Base-by-base conservation (phyloP, 805 yeast species). In the Saturnispora bothae region DNA sequence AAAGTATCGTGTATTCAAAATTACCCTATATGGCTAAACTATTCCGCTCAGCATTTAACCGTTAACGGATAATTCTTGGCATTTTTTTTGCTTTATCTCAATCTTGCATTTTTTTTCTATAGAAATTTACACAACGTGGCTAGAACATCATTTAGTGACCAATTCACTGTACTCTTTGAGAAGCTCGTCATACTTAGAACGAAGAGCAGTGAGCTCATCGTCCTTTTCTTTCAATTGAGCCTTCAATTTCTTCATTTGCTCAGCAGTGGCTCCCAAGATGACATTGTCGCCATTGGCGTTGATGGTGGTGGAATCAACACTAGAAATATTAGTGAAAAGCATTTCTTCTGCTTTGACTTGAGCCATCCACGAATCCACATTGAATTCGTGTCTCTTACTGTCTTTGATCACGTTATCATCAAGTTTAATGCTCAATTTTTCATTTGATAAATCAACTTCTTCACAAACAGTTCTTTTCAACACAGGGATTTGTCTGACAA, bases 391-490 rank as follows among this genome's bases (percentile, higher is more conserved):
- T 16, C 3, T 14, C 29, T 36, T 19, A 48, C 51, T 16, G 48
- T 35, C 40, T 5, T 33, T 20, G 17, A 40, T 40, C 14, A 45
- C 16, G 14, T 20, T 36, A 26, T 31, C 44, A 10, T 31, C 30
- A 57, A 65, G 32, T 60, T 62, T 50, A 60, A 66, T 51, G 51
- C 42, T 36, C 38, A 73, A 48, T 53, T 66, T 66, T 53, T 69
- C 73, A 49, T 73, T 51, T 44, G 63, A 51, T 9, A 63, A 48
- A 42, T 57, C 59, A 43, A 57, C 51, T 26, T 60, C 39, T 16
- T 67, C 68, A 3, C 62, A 66, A 32, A 80, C 52, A 2, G 68
- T 73, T 54, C 89, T 69, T 54, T 79, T 82, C 44, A 82, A 65
- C 6, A 64, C 65, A 1, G 88, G 88, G n/a, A 81, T 64, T 18